Conservation (phyloP, 176 grass and related monocot species). For the Eragrostis nindensis region DNA sequence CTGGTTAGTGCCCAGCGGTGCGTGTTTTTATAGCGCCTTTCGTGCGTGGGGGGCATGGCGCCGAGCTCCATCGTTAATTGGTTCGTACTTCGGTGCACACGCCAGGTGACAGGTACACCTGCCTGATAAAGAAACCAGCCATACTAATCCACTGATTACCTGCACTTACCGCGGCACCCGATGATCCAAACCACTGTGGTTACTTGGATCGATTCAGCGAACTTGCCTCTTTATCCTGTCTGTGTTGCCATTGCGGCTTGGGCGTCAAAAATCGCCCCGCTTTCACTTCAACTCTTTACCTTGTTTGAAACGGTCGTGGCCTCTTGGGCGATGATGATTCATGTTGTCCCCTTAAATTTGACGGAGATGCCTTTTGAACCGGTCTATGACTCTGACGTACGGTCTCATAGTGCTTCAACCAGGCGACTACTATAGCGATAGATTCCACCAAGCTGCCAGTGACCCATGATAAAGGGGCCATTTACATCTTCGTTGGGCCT, state of each 20-base stretch:
- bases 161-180: neutral
- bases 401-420: conserved; percentile 1
- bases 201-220: neutral
- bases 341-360: neutral
- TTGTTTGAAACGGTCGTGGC: neutral
- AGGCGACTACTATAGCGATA: neutral
- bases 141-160: neutral
- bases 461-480: too few relatives aligned
- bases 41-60: neutral
- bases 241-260: neutral
- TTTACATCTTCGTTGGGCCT: too few relatives aligned
- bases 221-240: neutral
- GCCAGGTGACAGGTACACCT: too few relatives aligned
- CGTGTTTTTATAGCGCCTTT: neutral
- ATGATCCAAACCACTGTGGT: neutral
- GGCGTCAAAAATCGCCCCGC: neutral
- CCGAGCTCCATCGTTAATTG: neutral
- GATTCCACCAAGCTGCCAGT: too few relatives aligned
- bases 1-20: neutral
- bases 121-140: neutral
- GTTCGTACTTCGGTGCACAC: too few relatives aligned
- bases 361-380: conserved; percentile 30
- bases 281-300: neutral
- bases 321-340: too few relatives aligned
- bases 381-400: conserved; percentile 32